Conservation (phyloP, 306 rosid species). For the Pachyrhizus erosus region DNA sequence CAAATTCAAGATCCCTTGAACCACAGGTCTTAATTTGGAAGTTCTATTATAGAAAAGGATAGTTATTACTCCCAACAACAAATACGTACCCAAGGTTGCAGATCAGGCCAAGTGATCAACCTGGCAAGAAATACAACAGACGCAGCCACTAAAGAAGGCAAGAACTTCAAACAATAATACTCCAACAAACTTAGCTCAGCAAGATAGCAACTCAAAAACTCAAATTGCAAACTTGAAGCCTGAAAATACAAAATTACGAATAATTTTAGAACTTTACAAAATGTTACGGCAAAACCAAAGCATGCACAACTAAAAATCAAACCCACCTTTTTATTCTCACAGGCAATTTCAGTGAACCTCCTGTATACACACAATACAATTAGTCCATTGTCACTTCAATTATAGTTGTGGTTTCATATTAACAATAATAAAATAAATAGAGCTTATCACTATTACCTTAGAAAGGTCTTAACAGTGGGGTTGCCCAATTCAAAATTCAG, state of each 20-base stretch:
- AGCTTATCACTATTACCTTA: conserved; percentile 50
- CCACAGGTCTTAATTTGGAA: too few relatives aligned
- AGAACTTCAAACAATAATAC: conserved; percentile 60
- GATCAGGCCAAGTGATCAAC: conserved; percentile 58
- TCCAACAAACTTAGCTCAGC: conserved; percentile 90
- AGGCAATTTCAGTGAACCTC: conserved; percentile 55
- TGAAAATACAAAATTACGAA: conserved; percentile 27
- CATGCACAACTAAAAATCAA: too few relatives aligned
- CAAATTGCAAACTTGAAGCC: conserved; percentile 61
- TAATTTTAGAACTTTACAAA: neutral
- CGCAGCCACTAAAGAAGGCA: conserved; percentile 86
- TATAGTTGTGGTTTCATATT: too few relatives aligned
- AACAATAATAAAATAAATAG: too few relatives aligned
- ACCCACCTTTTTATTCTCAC: conserved; percentile 21
- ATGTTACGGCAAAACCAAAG: too few relatives aligned
- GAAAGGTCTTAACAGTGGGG: conserved; percentile 73
- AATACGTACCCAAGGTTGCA: conserved; percentile 68
- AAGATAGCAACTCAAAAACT: conserved; percentile 68
- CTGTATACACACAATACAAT: conserved; percentile 50
- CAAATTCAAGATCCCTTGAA: too few relatives aligned
- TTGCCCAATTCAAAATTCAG: conserved; percentile 72
- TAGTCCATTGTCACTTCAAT: neutral
- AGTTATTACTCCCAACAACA: too few relatives aligned
- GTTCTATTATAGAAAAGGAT: too few relatives aligned
- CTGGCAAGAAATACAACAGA: conserved; percentile 72